Evolutionary conservation across 2,329 filamentous ascomycete species (phyloP), one percentile per base, ranked within the genome.

Genomic region (Elsinoe ampelina): DNA sequence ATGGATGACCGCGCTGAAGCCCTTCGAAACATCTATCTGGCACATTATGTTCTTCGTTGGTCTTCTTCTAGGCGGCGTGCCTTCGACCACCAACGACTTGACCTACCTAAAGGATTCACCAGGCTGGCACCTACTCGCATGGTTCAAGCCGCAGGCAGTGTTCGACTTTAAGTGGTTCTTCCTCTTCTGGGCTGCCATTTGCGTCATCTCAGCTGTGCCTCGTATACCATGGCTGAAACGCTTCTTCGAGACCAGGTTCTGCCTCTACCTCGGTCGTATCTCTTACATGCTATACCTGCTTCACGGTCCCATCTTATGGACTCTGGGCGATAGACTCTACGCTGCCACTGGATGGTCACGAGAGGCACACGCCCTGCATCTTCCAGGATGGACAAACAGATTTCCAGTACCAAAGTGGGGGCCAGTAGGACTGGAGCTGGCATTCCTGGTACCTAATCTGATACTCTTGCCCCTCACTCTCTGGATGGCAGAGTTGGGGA

Each of bases 231-330:
- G 76, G 76, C 71, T 85, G 13, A 79, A 77, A 67, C 60, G 68
- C 2, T 80, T 84, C 64, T 84, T 85, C 62, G 82, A 83, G 66
- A 72, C 71, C 0, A 71, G 71, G 19, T 77, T 82, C 63, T 80
- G 77, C 63, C 82, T 83, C 63, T 83, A 83, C 59, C 73, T 86
- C 2, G 83, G 82, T 0, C 76, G 78, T 47, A 75, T 85, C 56
- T 84, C 81, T 0, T 86, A 79, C 64, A 74, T 79, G 1, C 70
- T 86, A 8, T 86, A 86, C 67, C 72, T 86, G 7, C 75, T 85
- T 10, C 83, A 86, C 61, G 83, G 83, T 0, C 82, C 82, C 0
- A 67, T 86, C 1, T 69, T 86, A 0, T 79, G 74, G 73, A 75
- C 74, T 0, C 54, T 85, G 1, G 83, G 82, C 2, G 82, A 87